Evolutionary conservation across 352 stramenopile genomes (phyloP), one percentile per base, ranked within the genome.

Genomic region (Phytophthora sansomeana): DNA sequence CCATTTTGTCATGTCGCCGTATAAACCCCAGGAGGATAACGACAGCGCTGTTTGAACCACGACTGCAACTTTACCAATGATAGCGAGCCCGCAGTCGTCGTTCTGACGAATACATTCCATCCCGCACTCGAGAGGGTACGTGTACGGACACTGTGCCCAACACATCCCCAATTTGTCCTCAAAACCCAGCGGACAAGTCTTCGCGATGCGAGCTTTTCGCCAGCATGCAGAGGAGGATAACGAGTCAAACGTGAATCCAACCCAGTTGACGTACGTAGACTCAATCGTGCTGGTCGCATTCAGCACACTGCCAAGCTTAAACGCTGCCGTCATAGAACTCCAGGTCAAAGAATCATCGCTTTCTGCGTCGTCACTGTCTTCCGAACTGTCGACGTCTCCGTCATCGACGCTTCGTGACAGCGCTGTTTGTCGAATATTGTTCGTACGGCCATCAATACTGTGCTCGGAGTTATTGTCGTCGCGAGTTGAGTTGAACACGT

Each of bases 71-170:
- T 82, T 80, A 17, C 50, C 63, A 11, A 78, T 24, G n/a, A 82
- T 53, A 42, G 63, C 74, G 30, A 60, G 49, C 14, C 43, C 54
- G 49, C 76, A 85, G 16, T 78, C 60, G 26, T 74, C 69, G 16
- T 76, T 79, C 30, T 81, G 76, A 14, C 67, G 73, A 36, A 80
- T 52, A 17, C 76, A 85, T 54, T 85, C 71, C 52, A 78, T 55
- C 50, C 73, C 74, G 43, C 76, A 85, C 24, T 76, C 62, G 1
- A 82, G 42, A n/a, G 76, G 76, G 54, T 82, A 85, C 42, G 62
- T 65, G 46, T 80, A 69, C 6, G 76, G 76, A 69, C 76, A 85
- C 35, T 80, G 28, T 33, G 62, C 59, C 75, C 72, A 83, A 49
- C 75, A 83, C n/a, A 61, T 70, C 6, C 59, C 72, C 4, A 72